These are phyloP conservation scores for Rhazya stricta DNA, from an alignment of 257 asterid species.

Conservation along the genomic window DNA sequence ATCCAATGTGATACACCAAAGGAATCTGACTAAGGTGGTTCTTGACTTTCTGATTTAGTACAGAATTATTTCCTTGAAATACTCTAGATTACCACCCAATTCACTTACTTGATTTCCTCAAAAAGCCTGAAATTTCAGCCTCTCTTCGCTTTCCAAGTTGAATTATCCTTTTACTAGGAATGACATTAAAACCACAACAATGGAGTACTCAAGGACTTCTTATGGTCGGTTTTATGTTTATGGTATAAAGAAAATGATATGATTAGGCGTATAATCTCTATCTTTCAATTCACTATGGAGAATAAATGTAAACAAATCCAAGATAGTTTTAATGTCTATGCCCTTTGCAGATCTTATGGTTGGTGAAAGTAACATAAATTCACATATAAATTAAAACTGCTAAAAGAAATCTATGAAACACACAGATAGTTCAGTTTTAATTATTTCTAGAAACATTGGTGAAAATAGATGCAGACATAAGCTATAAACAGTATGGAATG, in stretches of 20 bases:
- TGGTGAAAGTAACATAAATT: too few species aligned
- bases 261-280: background rate
- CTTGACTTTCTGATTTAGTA: background rate
- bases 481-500: too few species aligned
- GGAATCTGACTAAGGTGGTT: background rate
- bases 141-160: background rate
- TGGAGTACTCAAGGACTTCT: background rate
- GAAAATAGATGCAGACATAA: too few species aligned
- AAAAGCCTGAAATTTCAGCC: background rate
- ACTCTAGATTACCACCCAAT: background rate
- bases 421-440: too few species aligned
- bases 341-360: background rate
- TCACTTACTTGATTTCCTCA: background rate
- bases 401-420: too few species aligned
- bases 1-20: background rate
- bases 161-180: background rate
- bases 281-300: background rate
- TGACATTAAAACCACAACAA: background rate
- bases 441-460: too few species aligned
- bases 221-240: background rate
- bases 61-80: background rate
- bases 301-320: background rate
- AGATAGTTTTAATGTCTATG: too few species aligned
- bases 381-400: too few species aligned
- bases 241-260: background rate